These are phyloP conservation scores for Polygonum aviculare DNA, from an alignment of 148 eudicot species.

Conservation along the genomic window DNA sequence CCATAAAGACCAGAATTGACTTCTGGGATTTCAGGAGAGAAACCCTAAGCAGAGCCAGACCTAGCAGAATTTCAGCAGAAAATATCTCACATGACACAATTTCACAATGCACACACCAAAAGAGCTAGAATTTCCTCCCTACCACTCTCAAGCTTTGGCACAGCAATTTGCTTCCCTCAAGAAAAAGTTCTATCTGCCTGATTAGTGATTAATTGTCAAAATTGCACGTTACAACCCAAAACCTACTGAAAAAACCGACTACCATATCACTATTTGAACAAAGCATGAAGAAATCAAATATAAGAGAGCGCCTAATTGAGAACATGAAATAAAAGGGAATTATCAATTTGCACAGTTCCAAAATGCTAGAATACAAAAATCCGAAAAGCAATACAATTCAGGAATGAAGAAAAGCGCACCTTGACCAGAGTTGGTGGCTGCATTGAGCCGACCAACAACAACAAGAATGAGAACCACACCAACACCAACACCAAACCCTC, in stretches of 20 bases:
- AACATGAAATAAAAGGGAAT: background rate
- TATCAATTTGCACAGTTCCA: background rate
- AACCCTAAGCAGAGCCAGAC: background rate
- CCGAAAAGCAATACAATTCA: background rate
- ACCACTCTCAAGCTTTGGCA: background rate
- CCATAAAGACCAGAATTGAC: background rate
- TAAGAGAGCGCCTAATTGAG: background rate
- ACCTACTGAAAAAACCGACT: background rate
- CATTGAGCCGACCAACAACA: background rate
- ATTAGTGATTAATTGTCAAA: background rate
- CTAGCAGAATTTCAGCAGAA: background rate
- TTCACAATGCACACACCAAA: background rate
- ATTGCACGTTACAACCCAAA: background rate
- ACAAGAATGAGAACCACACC: background rate
- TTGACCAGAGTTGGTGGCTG: background rate
- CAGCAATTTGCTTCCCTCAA: background rate
- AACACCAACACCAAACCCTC: background rate
- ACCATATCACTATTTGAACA: background rate
- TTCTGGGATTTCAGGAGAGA: background rate
- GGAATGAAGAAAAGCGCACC: background rate
- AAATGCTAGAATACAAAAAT: background rate
- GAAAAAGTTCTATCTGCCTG: background rate
- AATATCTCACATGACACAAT: background rate
- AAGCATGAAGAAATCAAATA: background rate
- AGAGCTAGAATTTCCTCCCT: background rate